Evolutionary conservation across 78 protist genomes (phyloP), one percentile per base, ranked within the genome.

Genomic region (Cavenderia fasciculata): DNA sequence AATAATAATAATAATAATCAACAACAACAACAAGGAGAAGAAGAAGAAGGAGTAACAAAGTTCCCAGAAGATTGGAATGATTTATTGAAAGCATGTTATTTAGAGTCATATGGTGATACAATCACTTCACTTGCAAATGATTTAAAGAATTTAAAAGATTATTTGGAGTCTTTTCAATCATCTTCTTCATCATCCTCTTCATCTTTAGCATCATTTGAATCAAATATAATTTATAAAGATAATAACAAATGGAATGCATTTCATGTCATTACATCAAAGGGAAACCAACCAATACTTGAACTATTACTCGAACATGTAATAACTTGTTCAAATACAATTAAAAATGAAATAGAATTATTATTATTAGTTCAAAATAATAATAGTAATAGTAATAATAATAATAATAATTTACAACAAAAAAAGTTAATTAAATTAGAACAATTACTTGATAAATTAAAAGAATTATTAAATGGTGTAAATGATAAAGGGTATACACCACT

Each of bases 401-500:
- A 16, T 33, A 44, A 66, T 40, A 8, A 6, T 44, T 49, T 49
- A 14, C 54, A 18, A 12, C 12, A 49, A 49, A 12, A 49, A 49
- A 18, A 33, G 2, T 11, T 63, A n/a, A 63, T 40, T 63, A 61
- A 5, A 14, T 4, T 34, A 18, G n/a, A 31, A 16, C 6, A 61
- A 18, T 61, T 34, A 61, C 12, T n/a, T n/a, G n/a, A n/a, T n/a
- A n/a, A n/a, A n/a, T n/a, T n/a, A n/a, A n/a, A n/a, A n/a, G n/a
- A 59, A 59, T 31, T 29, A 59, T 31, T 59, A 5, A 6, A 33
- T 31, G 25, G 7, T 18, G 7, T 29, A 74, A 61, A 61, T 65
- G n/a, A 65, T 57, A 69, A 69, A 43, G 90, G 90, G 7, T 68
- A 82, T 82, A 82, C 76, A 38, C 46, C 78, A 43, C 41, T 82